Base-by-base conservation (phyloP, 345 rosid genomes). In the Boechera stricta region DNA sequence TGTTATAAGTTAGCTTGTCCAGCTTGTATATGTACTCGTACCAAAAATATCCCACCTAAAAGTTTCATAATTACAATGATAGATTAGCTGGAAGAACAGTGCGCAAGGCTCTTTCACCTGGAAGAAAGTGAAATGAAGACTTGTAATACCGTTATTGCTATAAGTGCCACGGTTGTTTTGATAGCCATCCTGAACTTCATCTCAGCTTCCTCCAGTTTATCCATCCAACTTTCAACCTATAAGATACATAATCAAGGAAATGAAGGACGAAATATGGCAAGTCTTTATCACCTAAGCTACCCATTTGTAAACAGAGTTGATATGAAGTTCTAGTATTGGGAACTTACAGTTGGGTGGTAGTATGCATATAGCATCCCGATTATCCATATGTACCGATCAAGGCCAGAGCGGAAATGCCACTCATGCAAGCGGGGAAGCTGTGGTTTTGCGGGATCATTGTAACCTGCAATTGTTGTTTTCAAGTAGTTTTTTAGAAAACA, bases 361-460 rank as follows among this genome's bases (percentile, higher is more conserved):
- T 92, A 95, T 44, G 99, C 99, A 85, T 92, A 95, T 67, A 92
- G 81, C 99, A 95, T 95, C 75, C 99, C 99, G 66, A 95, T 80
- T 68, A 95, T 95, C 99, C 99, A 95, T 76, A 95, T 92, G 80
- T 95, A 95, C 45, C 99, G 97, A 77, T 95, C 99, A 84, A 95
- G 99, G 57, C 99, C 99, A 0, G 99, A 95, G 58, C 99, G 98
- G 74, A 95, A 95, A 84, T 95, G 98, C 99, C 99, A 95, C 86
- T 95, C 99, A 45, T 89, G 98, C 89, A 95, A 85, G 64, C 72
- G 84, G 31, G 96, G 83, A 16, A 82, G 66, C 57, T 85, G 82
- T 59, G 96, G 88, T 71, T 92, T 95, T 55, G 97, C 91, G 5
- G 98, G 99, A 76, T 95, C 96, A 74, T 88, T 84, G 78, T 95